phyloP scores from a whole-genome alignment of 2,329 filamentous ascomycete genomes.

The Aspergillus fumigatus region DNA sequence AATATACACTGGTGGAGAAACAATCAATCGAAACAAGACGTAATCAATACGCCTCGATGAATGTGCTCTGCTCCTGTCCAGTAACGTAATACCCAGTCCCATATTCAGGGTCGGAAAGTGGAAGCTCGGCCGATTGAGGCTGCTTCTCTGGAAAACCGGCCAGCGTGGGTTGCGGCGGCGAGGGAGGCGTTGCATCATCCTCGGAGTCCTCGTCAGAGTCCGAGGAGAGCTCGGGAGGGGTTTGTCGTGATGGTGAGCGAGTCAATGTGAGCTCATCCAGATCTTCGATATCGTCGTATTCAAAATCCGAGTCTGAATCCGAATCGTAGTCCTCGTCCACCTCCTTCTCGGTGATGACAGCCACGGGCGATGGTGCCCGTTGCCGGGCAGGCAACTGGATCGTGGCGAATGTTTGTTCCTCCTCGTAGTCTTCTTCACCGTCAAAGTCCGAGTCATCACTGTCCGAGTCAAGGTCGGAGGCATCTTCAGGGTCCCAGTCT shows the following conservation, averaged over 20 bases:
- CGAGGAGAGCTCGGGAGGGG: constrained; percentile 65
- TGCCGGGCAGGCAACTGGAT: constrained; percentile 20
- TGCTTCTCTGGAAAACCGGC: constrained; percentile 59
- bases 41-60: constrained; percentile 48
- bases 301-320: constrained; percentile 54
- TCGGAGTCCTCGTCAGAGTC: constrained; percentile 64
- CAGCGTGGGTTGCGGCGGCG: constrained; percentile 55
- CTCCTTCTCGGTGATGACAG: constrained; percentile 27
- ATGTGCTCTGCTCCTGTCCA: constrained; percentile 37
- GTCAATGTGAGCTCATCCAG: constrained; percentile 60
- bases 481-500: constrained; percentile 64
- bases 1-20: not conserved
- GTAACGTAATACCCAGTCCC: constrained; percentile 48
- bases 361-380: constrained; percentile 29
- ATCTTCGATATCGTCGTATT: constrained; percentile 57
- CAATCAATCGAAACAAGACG: constrained; percentile 6
- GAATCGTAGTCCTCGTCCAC: constrained; percentile 29
- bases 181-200: constrained; percentile 69
- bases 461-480: constrained; percentile 52
- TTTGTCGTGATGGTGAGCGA: constrained; percentile 62
- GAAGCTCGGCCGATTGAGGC: constrained; percentile 39
- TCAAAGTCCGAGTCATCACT: constrained; percentile 52
- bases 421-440: constrained; percentile 27
- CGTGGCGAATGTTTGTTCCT: constrained; percentile 35
- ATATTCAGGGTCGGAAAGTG: constrained; percentile 36